phyloP scores from a whole-genome alignment of 768 basidiomycete species.

The Rhodotorula paludigena region DNA sequence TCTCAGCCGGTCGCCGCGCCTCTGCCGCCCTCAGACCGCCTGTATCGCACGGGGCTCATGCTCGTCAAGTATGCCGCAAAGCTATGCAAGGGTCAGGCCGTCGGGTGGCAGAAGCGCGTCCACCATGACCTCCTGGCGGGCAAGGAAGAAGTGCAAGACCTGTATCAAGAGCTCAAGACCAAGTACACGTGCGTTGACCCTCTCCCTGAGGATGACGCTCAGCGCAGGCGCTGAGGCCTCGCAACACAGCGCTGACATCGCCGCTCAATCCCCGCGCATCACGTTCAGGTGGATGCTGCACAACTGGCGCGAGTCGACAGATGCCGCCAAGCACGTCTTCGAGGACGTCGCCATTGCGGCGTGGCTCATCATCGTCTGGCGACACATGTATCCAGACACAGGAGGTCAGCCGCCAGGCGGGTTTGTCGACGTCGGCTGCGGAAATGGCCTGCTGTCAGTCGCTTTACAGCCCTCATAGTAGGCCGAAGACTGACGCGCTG shows the following conservation, averaged over 20 bases:
- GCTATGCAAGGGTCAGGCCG: conserved; percentile 70
- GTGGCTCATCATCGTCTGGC: conserved; percentile 88
- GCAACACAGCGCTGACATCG: conserved; percentile 11
- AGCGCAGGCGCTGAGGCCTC: not conserved
- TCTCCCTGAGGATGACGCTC: not conserved
- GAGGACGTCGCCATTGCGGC: conserved; percentile 96
- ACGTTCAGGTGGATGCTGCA: conserved; percentile 50
- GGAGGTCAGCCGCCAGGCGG: conserved; percentile 60
- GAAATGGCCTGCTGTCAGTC: conserved; percentile 73
- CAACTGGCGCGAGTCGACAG: conserved; percentile 74
- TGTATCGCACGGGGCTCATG: conserved; percentile 73
- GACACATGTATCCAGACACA: conserved; percentile 57
- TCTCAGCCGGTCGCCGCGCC: not conserved
- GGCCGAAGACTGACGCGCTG: no score
- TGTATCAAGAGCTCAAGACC: conserved; percentile 81
- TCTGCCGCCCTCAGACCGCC: conserved; percentile 50
- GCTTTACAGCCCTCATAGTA: not conserved
- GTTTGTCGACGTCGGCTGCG: conserved; percentile 89
- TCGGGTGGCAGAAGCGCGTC: conserved; percentile 78
- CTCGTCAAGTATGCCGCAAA: conserved; percentile 77
- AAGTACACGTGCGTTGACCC: conserved; percentile 59
- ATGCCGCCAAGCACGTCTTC: conserved; percentile 83
- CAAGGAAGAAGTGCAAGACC: conserved; percentile 76
- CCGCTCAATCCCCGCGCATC: conserved; percentile 16
- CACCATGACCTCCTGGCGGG: conserved; percentile 71